Conservation (phyloP, 2,329 filamentous ascomycete genomes). For the Didymella sp. region DNA sequence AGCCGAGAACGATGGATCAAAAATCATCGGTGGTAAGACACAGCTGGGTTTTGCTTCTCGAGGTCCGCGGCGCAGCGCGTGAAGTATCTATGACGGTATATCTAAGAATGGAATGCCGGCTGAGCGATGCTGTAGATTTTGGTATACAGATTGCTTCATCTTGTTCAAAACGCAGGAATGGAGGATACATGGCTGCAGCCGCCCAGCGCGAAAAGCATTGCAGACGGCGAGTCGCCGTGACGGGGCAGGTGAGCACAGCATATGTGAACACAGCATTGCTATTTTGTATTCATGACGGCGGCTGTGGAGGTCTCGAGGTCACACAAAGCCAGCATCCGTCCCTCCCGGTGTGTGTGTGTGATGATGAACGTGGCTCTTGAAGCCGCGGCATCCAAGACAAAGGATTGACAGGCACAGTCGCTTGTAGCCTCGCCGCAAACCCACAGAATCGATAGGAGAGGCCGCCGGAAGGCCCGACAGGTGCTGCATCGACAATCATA, state of each 20-base stretch:
- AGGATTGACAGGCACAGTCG: neutral
- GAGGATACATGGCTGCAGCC: neutral
- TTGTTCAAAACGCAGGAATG: constrained; percentile 9
- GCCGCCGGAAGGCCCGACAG: constrained; percentile 20
- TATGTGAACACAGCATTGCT: constrained; percentile 14
- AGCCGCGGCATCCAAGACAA: constrained; percentile 3
- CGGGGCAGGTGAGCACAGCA: constrained; percentile 7
- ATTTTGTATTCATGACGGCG: constrained; percentile 11
- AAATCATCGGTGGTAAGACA: neutral
- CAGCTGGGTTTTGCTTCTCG: neutral
- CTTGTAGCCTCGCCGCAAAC: constrained; percentile 4
- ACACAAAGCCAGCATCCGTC: constrained; percentile 2
- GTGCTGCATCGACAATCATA: constrained; percentile 37
- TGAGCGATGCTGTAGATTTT: neutral
- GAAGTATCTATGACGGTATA: constrained; percentile 6
- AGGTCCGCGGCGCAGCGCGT: neutral
- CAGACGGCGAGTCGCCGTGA: constrained; percentile 12
- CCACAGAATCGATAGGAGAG: constrained; percentile 28
- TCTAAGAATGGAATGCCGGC: neutral
- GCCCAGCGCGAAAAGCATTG: constrained; percentile 6
- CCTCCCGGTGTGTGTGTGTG: neutral
- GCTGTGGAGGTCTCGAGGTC: constrained; percentile 14
- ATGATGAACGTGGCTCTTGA: constrained; percentile 11
- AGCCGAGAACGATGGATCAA: constrained; percentile 1
- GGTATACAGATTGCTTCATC: constrained; percentile 1